Percentiles rank a stretch among this genome's conserved stretches.
Conservation (phyloP, 805 yeast species). For the Millerozyma miso region DNA sequence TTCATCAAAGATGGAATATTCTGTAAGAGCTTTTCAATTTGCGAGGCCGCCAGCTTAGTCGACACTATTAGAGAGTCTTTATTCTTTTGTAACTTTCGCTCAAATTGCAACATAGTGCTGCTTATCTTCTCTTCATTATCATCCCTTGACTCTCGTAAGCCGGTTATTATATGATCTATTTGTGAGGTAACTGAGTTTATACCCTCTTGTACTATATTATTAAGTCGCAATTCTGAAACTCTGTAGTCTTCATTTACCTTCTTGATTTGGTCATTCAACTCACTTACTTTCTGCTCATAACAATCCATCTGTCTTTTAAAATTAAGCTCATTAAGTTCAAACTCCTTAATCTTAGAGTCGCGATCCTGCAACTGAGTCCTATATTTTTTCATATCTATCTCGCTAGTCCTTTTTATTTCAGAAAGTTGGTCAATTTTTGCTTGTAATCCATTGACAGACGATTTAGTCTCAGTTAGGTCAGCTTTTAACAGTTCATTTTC, state of each 20-base stretch:
- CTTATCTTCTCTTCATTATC: neutral
- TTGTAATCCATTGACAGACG: constrained; percentile 5
- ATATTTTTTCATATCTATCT: constrained; percentile 2
- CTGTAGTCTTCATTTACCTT: constrained; percentile 6
- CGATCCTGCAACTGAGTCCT: constrained; percentile 4
- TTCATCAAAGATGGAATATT: constrained; percentile 2
- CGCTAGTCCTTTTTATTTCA: constrained; percentile 2
- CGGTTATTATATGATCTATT: constrained; percentile 5
- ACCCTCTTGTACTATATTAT: constrained; percentile 4
- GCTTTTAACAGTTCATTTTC: constrained; percentile 26
- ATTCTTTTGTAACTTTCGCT: neutral
- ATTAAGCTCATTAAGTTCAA: constrained; percentile 2
- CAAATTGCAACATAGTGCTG: neutral
- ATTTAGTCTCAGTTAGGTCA: constrained; percentile 16
- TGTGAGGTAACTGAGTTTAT: constrained; percentile 2
- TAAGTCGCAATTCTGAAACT: constrained; percentile 6
- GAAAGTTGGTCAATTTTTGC: constrained; percentile 6
- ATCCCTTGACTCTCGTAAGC: neutral
- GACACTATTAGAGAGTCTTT: neutral
- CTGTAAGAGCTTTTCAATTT: constrained; percentile 1
- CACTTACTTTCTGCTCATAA: constrained; percentile 2
- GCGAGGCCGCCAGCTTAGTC: neutral
- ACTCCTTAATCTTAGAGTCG: constrained; percentile 4
- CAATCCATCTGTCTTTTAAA: constrained; percentile 2
- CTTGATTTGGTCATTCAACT: constrained; percentile 5